Evolutionary conservation across 352 stramenopile species (phyloP).

Genomic region (Phytophthora pinifolia): DNA sequence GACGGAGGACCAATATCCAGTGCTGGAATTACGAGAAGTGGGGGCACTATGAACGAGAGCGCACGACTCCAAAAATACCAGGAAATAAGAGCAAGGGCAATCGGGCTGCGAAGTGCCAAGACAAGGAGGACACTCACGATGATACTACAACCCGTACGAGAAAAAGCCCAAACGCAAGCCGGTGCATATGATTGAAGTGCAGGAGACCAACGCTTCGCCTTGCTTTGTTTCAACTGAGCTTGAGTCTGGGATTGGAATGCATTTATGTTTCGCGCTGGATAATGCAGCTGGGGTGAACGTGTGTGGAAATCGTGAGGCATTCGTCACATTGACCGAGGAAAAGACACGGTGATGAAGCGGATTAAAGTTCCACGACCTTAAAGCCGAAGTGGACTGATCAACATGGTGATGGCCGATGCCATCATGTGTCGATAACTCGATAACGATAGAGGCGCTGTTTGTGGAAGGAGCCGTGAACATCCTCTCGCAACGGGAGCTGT

Average conservation of each 20-base stretch:
- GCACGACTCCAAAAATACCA: conserved; percentile 1
- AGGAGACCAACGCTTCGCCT: too few species aligned
- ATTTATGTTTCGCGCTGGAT: conserved; percentile 7
- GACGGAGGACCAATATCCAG: not conserved
- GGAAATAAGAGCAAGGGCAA: not conserved
- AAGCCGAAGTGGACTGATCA: not conserved
- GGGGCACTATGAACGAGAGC: conserved; percentile 6
- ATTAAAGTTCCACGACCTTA: not conserved
- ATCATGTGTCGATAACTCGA: not conserved
- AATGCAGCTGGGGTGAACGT: conserved; percentile 5
- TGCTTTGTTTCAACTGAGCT: not conserved
- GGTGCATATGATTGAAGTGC: not conserved
- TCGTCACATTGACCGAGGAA: not conserved
- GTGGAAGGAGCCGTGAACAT: conserved; percentile 9
- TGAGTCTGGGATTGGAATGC: not conserved
- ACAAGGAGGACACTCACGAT: not conserved
- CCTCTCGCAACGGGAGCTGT: conserved; percentile 1
- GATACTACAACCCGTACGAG: conserved; percentile 6
- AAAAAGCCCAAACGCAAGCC: not conserved
- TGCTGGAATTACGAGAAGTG: conserved; percentile 13
- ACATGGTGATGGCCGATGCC: conserved; percentile 1
- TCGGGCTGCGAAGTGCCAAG: not conserved
- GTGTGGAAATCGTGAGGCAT: conserved; percentile 2
- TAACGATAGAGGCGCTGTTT: conserved; percentile 9
- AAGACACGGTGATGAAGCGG: not conserved